Evolutionary conservation across 2,329 filamentous ascomycete species (phyloP).

Genomic region (Fusarium acutatum): DNA sequence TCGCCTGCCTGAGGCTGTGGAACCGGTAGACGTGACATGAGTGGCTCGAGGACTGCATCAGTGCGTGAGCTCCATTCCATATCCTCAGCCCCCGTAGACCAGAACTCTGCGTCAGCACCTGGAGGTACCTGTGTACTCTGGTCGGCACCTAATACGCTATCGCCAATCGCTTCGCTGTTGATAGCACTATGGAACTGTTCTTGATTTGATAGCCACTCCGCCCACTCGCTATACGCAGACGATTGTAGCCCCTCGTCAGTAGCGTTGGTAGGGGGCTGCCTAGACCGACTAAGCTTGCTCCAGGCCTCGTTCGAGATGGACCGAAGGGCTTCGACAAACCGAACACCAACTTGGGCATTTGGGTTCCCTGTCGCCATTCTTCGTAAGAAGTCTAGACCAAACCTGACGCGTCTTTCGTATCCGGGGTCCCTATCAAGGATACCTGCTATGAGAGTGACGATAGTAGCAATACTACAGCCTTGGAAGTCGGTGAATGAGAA

Average conservation of each 20-base stretch:
- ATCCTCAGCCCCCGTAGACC: background rate
- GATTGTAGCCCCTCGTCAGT: background rate
- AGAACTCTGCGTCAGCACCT: background rate
- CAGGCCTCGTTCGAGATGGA: background rate
- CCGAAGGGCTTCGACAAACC: background rate
- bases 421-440: background rate
- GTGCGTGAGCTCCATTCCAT: background rate
- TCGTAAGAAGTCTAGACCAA: background rate
- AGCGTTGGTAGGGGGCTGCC: rapidly evolving
- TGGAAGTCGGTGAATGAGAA: background rate
- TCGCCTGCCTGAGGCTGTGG: background rate
- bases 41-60: background rate
- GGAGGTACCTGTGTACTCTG: background rate
- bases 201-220: background rate
- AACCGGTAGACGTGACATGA: background rate
- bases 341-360: background rate
- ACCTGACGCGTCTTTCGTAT: background rate
- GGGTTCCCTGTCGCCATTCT: background rate
- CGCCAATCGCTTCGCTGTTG: rapidly evolving
- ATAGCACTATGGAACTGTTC: background rate
- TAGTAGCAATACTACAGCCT: background rate
- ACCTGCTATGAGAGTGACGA: background rate
- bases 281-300: background rate
- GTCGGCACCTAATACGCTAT: rapidly evolving
- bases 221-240: background rate